phyloP scores from a whole-genome alignment of 2,329 filamentous ascomycete genomes.

The Didymella sp. region DNA sequence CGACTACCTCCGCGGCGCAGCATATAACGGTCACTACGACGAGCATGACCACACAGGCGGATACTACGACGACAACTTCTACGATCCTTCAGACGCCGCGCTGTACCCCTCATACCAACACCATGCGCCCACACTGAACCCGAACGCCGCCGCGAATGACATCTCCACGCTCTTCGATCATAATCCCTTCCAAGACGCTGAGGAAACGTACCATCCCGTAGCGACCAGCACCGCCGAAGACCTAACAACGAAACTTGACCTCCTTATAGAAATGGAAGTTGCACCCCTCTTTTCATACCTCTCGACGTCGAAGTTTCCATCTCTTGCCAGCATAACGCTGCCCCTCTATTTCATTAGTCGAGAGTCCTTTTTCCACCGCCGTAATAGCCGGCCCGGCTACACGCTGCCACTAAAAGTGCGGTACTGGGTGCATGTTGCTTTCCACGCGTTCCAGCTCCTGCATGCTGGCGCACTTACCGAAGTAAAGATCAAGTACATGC shows the following conservation, averaged over 20 bases:
- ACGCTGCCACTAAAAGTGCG: slow-evolving; percentile 41
- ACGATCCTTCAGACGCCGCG: slow-evolving; percentile 32
- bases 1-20: slow-evolving; percentile 38
- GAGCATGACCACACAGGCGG: slow-evolving; percentile 45
- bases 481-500: slow-evolving; percentile 41
- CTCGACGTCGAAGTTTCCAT: slow-evolving; percentile 31
- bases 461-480: slow-evolving; percentile 22
- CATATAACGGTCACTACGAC: slow-evolving; percentile 39
- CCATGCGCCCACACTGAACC: slow-evolving; percentile 2
- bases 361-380: slow-evolving; percentile 31
- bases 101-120: slow-evolving; percentile 40
- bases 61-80: slow-evolving; percentile 48
- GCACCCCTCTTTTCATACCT: slow-evolving; percentile 45
- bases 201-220: slow-evolving; percentile 27
- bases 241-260: slow-evolving; percentile 37
- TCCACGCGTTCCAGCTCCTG: slow-evolving; percentile 40
- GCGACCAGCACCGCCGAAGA: slow-evolving; percentile 31
- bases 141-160: slow-evolving; percentile 27
- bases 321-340: slow-evolving; percentile 38
- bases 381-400: slow-evolving; percentile 30
- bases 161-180: slow-evolving; percentile 41
- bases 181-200: slow-evolving; percentile 43
- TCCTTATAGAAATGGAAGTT: slow-evolving; percentile 44
- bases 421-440: slow-evolving; percentile 44
- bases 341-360: slow-evolving; percentile 46